Conservation (phyloP, 108 stramenopile genomes). For the Fragilariopsis cylindrus region DNA sequence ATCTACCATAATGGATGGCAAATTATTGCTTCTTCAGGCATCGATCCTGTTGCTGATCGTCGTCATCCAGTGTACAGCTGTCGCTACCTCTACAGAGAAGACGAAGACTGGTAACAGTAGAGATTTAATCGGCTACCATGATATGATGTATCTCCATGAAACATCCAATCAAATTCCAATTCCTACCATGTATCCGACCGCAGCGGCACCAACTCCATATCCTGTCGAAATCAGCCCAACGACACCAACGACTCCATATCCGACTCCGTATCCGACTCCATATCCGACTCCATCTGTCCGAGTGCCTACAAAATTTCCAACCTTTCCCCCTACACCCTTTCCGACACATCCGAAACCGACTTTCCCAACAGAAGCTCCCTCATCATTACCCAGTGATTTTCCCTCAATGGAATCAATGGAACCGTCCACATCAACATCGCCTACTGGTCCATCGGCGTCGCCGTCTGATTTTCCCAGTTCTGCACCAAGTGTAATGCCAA, state of each 20-base stretch:
- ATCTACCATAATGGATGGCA: not conserved
- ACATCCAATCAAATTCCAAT: not conserved
- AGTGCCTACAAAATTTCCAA: slow-evolving; percentile 5
- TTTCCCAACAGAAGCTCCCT: not conserved
- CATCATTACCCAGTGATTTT: too few relatives aligned
- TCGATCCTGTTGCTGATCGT: not conserved
- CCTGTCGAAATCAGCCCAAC: not conserved
- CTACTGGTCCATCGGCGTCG: not conserved
- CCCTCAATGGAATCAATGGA: too few relatives aligned
- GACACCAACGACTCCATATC: not conserved
- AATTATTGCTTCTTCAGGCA: not conserved
- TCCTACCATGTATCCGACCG: slow-evolving; percentile 4
- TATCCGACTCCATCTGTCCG: not conserved
- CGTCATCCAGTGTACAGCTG: not conserved
- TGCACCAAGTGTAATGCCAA: not conserved
- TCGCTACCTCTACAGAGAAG: not conserved
- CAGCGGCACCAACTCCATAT: not conserved
- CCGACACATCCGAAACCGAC: not conserved
- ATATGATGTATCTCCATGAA: not conserved
- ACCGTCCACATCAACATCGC: not conserved
- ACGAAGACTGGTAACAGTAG: not conserved
- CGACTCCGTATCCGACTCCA: too few relatives aligned
- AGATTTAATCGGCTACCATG: not conserved
- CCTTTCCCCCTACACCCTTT: not conserved
- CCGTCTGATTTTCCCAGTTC: not conserved